Base-by-base conservation (phyloP, 2,329 filamentous ascomycete genomes). In the Phaeosphaeriaceae sp. region DNA sequence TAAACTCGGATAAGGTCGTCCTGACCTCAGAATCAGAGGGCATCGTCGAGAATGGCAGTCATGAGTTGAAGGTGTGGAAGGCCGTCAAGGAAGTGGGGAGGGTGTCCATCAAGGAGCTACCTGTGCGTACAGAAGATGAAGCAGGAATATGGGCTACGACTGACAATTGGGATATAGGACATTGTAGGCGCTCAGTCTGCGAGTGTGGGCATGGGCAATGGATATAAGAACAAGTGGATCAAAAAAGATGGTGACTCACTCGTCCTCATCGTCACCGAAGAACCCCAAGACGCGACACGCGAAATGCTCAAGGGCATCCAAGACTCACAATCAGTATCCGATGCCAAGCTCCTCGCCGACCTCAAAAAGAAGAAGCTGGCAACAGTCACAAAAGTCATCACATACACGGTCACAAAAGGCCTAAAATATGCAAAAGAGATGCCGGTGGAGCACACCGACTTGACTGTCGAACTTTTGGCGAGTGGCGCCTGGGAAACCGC, bases 301-400 rank as follows among this genome's bases (percentile, higher is more conserved):
- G 84, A 92, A 61, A 85, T 91, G 63, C 82, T 99, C 50, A 81
- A 86, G 68, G 81, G 81, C 40, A 89, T 96, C 64, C 81, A 89
- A 73, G 77, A 87, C 60, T 88, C 83, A 12, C 83, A 84, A 60
- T 85, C 87, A 20, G 80, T 90, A 60, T 77, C 82, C 17, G 90
- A 97, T 64, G 71, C 84, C 42, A 96, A 96, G 76, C 80, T 87
- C 29, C 74, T 96, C 21, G 81, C 85, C 45, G 93, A 97, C 55
- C 79, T 96, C 61, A 92, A 88, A 78, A 97, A 97, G 82, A 86
- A 93, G 69, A 97, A 97, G 78, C 83, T 99, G 41, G 81, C 97
- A 57, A 87, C 83, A 60, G 80, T 90, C 68, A 86, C 90, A 63
- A 97, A 97, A 79, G 84, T 90, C 50, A 88, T 96, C 64, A 86